Evolutionary conservation across 495 filamentous ascomycete genomes (phyloP).

Genomic region (Penicillium coffeae): DNA sequence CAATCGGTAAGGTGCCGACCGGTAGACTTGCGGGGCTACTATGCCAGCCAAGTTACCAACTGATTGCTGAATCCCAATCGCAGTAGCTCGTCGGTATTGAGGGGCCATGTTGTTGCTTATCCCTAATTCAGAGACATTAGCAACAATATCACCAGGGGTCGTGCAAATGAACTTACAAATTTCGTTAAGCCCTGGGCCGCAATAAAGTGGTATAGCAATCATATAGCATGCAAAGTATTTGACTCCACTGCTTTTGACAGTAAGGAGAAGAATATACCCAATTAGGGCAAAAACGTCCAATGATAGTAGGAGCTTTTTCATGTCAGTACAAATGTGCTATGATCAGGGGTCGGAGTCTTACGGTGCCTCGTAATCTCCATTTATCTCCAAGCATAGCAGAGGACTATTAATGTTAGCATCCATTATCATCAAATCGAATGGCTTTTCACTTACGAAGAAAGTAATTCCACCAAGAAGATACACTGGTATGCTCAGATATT

Average conservation of each 20-base stretch:
- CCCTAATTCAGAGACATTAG: no score
- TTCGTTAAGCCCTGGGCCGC: slow-evolving; percentile 48
- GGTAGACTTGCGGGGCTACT: slow-evolving; percentile 51
- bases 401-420: no score
- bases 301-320: slow-evolving; percentile 35
- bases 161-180: no score
- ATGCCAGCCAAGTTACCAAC: slow-evolving; percentile 56
- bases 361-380: no score
- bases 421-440: no score
- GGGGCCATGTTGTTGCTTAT: slow-evolving; percentile 57
- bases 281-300: slow-evolving; percentile 45
- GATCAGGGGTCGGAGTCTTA: no score
- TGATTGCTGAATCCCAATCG: slow-evolving; percentile 55
- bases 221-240: slow-evolving; percentile 57
- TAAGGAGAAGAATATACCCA: slow-evolving; percentile 50
- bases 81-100: slow-evolving; percentile 53
- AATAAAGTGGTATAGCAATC: slow-evolving; percentile 48
- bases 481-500: no score
- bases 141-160: no score
- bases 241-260: slow-evolving; percentile 35
- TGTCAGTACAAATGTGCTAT: no score
- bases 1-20: slow-evolving; percentile 46
- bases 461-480: no score
- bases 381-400: no score
- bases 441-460: no score